phyloP scores from a whole-genome alignment of 352 stramenopile genomes.

The Pythium utonaiense region DNA sequence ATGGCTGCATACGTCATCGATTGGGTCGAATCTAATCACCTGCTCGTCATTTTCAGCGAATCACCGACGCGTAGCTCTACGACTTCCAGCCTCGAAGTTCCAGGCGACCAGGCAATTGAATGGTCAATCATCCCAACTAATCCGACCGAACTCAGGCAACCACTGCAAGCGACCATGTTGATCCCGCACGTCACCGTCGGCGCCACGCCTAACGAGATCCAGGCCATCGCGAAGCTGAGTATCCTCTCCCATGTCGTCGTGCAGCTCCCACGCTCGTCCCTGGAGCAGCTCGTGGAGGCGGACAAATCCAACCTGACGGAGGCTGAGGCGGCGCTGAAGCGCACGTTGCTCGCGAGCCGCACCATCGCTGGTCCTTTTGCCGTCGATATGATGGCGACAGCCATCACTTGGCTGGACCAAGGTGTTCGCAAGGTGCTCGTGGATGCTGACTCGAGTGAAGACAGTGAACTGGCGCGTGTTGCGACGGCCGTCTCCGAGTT shows the following conservation, averaged over 20 bases:
- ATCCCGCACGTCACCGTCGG: slow-evolving; percentile 23
- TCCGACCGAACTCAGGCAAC: background rate
- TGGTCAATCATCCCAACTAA: slow-evolving; percentile 14
- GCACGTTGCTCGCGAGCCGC: slow-evolving; percentile 39
- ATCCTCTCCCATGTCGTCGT: slow-evolving; percentile 40
- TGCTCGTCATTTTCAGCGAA: slow-evolving; percentile 11
- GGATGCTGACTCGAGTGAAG: slow-evolving; percentile 36
- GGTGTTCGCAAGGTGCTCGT: slow-evolving; percentile 56
- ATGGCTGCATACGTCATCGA: slow-evolving; percentile 22
- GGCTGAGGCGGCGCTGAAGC: slow-evolving; percentile 37
- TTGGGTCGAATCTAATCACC: slow-evolving; percentile 20
- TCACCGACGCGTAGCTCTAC: slow-evolving; percentile 3
- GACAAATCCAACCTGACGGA: slow-evolving; percentile 18
- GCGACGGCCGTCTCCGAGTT: slow-evolving; percentile 62
- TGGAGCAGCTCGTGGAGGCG: slow-evolving; percentile 21
- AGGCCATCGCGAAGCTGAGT: slow-evolving; percentile 39
- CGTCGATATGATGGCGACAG: slow-evolving; percentile 45
- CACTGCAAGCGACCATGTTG: slow-evolving; percentile 22
- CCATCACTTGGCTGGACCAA: slow-evolving; percentile 67
- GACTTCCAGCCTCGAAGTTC: no score
- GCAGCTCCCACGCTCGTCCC: slow-evolving; percentile 27
- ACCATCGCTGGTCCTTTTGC: slow-evolving; percentile 62
- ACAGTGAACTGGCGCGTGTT: slow-evolving; percentile 45
- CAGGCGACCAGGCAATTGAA: slow-evolving; percentile 12
- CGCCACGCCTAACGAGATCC: slow-evolving; percentile 1